A percentile compares a stretch with the other conserved stretches of the same genome.
phyloP scores from a whole-genome alignment of 192 early-diverging fungal species.

The Mortierella hygrophila region DNA sequence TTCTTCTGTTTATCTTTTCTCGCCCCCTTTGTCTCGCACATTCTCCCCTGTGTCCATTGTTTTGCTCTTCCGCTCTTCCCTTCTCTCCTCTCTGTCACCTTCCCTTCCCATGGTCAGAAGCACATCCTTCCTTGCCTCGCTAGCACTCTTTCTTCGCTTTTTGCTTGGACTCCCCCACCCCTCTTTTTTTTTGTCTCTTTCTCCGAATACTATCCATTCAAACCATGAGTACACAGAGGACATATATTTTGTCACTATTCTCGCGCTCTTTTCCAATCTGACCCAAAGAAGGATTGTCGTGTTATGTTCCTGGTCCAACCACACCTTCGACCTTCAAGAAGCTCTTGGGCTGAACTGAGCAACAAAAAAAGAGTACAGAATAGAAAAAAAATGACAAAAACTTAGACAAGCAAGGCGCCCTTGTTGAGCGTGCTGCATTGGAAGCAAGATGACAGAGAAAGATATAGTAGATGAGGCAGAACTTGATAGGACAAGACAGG shows the following conservation, averaged over 20 bases:
- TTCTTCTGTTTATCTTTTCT: neutral
- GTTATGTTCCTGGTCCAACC: constrained; percentile 8
- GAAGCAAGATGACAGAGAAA: neutral
- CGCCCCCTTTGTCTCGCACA: neutral
- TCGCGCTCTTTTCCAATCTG: constrained; percentile 17
- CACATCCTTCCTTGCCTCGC: constrained; percentile 12
- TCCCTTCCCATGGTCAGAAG: neutral
- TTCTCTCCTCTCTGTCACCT: constrained; percentile 13
- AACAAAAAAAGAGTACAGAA: neutral
- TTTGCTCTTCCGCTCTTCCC: constrained; percentile 2
- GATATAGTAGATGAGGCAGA: neutral
- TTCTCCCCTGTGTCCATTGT: constrained; percentile 2
- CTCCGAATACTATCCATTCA: neutral
- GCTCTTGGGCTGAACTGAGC: constrained; percentile 1
- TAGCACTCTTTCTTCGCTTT: constrained; percentile 8
- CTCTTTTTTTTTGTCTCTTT: constrained; percentile 4
- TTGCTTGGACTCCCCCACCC: neutral
- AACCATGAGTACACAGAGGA: neutral
- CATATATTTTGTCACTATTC: neutral
- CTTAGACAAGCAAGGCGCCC: neutral
- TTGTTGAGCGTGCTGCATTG: constrained; percentile 2
- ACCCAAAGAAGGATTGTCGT: constrained; percentile 26
- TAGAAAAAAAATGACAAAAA: neutral
- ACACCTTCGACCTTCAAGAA: neutral
- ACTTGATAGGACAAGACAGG: neutral